Evolutionary conservation across 129 eudicot species (phyloP), one percentile per base, ranked within the genome.

Genomic region (Solidago caesia): DNA sequence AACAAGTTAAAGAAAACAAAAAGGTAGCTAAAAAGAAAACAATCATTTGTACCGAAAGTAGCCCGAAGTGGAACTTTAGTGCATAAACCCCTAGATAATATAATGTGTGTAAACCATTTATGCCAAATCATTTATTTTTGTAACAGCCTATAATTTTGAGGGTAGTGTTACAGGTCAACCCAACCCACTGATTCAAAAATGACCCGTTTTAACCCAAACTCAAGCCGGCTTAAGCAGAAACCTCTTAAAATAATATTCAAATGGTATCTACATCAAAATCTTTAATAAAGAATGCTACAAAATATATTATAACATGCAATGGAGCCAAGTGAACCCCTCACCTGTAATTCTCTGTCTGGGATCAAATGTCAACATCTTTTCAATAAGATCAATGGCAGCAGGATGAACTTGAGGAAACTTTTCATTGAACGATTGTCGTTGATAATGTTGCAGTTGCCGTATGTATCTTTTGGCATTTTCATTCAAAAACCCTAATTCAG

Each of bases 301-400:
- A 14, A 57, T 27, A 43, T 68, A 57, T 4, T 21, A 41, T 48
- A 74, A 71, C 25, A 72, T n/a, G 52, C 26, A 39, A 26, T 29
- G 52, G 5, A 53, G 39, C 67, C 6, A 26, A 62, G 67, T 12
- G 5, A 62, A 3, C 8, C 67, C 44, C 78, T 81, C 53, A 93
- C 98, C 98, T 76, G 96, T 93, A 60, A 93, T 80, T 75, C 98
- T 84, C 77, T 81, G 85, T 77, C 96, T 84, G 13, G 98, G 98
- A 76, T 93, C 97, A 82, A 93, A 93, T 25, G 97, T 84, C 86
- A 93, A 78, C 98, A 93, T 90, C 81, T 86, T 93, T 73, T 93
- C 97, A 60, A 90, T 69, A 26, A 93, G 98, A 82, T 93, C 97
- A 80, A 89, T 86, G 33, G 96, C 98, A 57, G 84, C 79, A 77